phyloP scores from a whole-genome alignment of 768 basidiomycete species.

The Hericium erinaceus region DNA sequence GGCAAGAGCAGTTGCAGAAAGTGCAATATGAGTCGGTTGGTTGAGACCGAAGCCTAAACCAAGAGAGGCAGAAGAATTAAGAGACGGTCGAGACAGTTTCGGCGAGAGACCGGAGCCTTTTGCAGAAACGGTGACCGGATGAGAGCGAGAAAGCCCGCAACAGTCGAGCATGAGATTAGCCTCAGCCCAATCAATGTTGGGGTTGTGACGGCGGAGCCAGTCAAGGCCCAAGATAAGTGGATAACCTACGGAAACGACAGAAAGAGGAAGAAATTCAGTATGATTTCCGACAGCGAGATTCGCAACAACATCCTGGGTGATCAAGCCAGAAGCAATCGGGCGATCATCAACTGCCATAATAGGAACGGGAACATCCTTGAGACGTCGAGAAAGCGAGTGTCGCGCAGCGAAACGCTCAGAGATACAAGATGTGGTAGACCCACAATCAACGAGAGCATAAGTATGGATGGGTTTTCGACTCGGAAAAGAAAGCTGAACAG shows the following conservation, averaged over 20 bases:
- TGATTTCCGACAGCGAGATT: neutral
- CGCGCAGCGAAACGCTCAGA: conserved; percentile 24
- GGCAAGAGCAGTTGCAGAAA: too few relatives aligned
- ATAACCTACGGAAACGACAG: neutral
- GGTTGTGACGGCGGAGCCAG: conserved; percentile 15
- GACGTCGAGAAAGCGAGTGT: conserved; percentile 24
- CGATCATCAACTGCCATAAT: conserved; percentile 29
- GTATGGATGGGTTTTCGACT: conserved; percentile 23
- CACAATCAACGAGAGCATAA: conserved; percentile 29
- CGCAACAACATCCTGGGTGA: neutral
- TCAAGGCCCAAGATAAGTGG: conserved; percentile 11
- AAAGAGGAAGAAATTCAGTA: neutral
- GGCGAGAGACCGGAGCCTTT: conserved; percentile 12
- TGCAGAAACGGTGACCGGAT: neutral
- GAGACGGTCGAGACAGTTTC: neutral
- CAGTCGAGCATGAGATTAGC: neutral
- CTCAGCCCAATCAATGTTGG: conserved; percentile 12
- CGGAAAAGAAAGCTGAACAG: conserved; percentile 21
- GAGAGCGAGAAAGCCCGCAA: conserved; percentile 12
- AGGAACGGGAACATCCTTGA: conserved; percentile 24
- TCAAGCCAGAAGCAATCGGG: neutral
- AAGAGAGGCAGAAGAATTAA: too few relatives aligned
- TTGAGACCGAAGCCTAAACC: too few relatives aligned
- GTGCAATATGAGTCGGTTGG: too few relatives aligned
- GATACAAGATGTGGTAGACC: conserved; percentile 28